Base-by-base conservation (phyloP, 352 stramenopile genomes). In the Phytophthora pluvialis region DNA sequence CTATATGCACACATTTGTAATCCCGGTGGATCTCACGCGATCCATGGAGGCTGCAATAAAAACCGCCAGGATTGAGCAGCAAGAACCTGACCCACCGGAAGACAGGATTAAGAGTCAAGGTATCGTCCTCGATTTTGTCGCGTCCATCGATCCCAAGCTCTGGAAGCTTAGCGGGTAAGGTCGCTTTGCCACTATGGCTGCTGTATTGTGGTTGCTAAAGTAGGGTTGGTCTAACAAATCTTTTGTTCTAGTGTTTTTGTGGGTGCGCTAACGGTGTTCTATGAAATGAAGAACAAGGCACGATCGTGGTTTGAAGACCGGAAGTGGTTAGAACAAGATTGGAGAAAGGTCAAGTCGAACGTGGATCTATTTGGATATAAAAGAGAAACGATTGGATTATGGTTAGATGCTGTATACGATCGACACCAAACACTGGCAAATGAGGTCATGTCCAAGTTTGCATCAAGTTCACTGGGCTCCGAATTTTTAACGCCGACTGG, bases 91-190 rank as follows among this genome's bases (percentile, higher is more conserved):
- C 31, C 31, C 31, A 35, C 31, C 3, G 31, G 31, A 35, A 35
- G 31, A 35, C 3, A 35, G 31, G 31, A 35, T 35, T 4, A 62
- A 62, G 43, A 47, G 50, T 3, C 54, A 47, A 46, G 54, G 43
- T 13, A 15, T 53, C 15, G 43, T 53, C 4, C 31, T 45, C 7
- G 32, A 53, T 18, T 12, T 62, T 7, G 43, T 62, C 3, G 54
- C 18, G 2, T 43, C 28, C 2, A 43, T 61, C 3, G 42, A 52
- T 29, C 31, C 54, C 10, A 52, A 53, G 9, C 21, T 53, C 1
- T 53, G 33, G 43, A 52, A 45, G 42, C 48, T 61, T 13, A 46
- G 29, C 53, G 15, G 53, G 42, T 61, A 60, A 44, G 52, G 42
- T 52, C 49, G 53, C 18, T 52, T 51, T 51, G 21, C 1, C n/a